Base-by-base conservation (phyloP, 2,329 filamentous ascomycete species). In the Fonsecaea pedrosoi region DNA sequence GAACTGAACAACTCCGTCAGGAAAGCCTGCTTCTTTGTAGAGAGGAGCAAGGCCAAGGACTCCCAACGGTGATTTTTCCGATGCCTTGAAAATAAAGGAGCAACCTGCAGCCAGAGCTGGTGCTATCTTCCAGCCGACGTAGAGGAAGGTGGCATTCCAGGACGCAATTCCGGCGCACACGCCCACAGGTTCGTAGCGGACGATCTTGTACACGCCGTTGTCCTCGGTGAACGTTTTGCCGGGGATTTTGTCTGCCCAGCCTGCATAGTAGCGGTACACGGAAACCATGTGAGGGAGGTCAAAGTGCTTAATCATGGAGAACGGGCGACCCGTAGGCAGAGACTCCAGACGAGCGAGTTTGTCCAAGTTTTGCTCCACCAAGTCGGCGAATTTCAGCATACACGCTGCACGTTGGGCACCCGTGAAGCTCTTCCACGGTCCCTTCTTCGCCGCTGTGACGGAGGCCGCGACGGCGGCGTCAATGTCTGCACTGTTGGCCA, bases 241-340 rank as follows among this genome's bases (percentile, higher is more conserved):
- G 80, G 89, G 85, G 72, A 95, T 89, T 88, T 96, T 97, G 85
- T 97, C 93, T 75, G 92, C 91, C 89, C 90, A 96, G 69, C 93
- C 93, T 76, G 86, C 92, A 75, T 94, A 95, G 83, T 94, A 97
- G 79, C 93, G 88, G 75, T 97, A 80, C 81, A 86, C 89, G 75
- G 85, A 89, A 71, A 87, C 83, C 67, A 90, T 89, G 73, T 87
- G 86, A 63, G 79, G 82, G 48, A 97, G 85, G 75, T 97, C 94
- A 70, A 67, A 67, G 34, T 89, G 78, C 0, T 82, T 83, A 13
- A 77, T 80, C 18, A 88, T 85, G 2, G 81, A 78, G 76, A 90
- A 91, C 3, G 90, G 89, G 77, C 93, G 92, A 68, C 80, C 80
- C 37, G 74, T 76, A 34, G 76, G 71, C 64, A 74, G 72, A 2